Evolutionary conservation across 1,284 basidiomycete species (phyloP), one percentile per base, ranked within the genome.

Genomic region (Leccinum fallax): DNA sequence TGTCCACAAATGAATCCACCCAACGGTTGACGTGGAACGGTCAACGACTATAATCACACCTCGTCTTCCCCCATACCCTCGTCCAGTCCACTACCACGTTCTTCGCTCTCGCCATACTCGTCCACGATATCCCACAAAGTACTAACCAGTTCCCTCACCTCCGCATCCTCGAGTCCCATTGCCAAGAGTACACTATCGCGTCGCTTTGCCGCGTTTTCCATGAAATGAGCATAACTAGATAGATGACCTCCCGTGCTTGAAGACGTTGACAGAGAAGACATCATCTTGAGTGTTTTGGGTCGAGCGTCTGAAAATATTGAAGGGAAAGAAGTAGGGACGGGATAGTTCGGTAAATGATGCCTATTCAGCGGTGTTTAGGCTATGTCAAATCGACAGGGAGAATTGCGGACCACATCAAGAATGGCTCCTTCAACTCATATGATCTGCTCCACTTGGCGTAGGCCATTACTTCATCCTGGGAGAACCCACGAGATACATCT

Each of bases 401-500:
- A 40, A 43, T 55, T 38, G 62, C 66, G 58, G 56, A 83, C 81
- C 76, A 77, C 52, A 70, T 71, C 54, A 79, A 64, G 38, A 77
- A 73, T 7, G 78, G 73, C 34, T 71, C 70, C 26, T 71, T 68
- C 28, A 79, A 65, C 54, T 70, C 65, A 56, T 71, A 65, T 5
- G 64, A 60, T 34, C 66, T 64, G 57, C 68, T 69, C 79, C 79
- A 80, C n/a, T 68, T 68, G 30, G 80, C 71, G 63, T 83, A 83
- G 3, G 69, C 66, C 13, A 66, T 61, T 21, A 78, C 66, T n/a
- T 77, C 74, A 10, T 73, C 59, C 19, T 70, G 59, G 3, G 79
- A 77, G 63, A 89, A 78, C 1, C 88, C 88, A 64, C 88, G 79
- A 13, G 83, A 81, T 55, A 89, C 81, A 60, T 86, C 82, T 56